Evolutionary conservation across 2,329 filamentous ascomycete genomes (phyloP).

Genomic region (Sporothrix luriei): DNA sequence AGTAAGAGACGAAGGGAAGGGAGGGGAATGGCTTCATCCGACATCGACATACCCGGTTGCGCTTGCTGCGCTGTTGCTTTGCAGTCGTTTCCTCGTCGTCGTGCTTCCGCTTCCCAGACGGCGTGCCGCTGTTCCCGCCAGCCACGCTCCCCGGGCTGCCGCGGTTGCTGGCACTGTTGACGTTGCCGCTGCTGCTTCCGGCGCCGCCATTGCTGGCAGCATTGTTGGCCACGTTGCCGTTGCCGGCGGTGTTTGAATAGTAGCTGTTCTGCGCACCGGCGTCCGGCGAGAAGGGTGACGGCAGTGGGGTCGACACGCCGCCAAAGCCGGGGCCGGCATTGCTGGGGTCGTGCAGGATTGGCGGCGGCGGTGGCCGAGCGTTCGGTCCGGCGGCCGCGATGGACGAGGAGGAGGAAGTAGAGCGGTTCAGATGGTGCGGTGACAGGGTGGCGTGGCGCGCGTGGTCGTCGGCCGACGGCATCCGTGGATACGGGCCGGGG

Average conservation of each 20-base stretch:
- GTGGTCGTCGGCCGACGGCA: slow-evolving; percentile 22
- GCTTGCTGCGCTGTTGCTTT: slow-evolving; percentile 62
- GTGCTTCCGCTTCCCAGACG: slow-evolving; percentile 44
- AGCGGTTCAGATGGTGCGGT: slow-evolving; percentile 38
- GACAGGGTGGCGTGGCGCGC: slow-evolving; percentile 34
- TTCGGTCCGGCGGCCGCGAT: neutral
- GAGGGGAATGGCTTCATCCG: too few relatives aligned
- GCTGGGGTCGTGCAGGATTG: neutral
- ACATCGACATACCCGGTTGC: slow-evolving; percentile 56
- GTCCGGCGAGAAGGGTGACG: slow-evolving; percentile 32
- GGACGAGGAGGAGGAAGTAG: neutral
- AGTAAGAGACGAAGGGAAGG: neutral
- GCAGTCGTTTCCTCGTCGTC: slow-evolving; percentile 47
- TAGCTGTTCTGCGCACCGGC: slow-evolving; percentile 7
- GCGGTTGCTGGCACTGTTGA: neutral
- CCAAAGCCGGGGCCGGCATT: neutral
- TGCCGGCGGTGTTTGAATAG: neutral
- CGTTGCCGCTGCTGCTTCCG: neutral
- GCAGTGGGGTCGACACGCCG: slow-evolving; percentile 20
- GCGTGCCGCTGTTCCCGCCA: neutral
- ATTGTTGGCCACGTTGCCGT: slow-evolving; percentile 25
- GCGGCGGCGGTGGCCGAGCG: neutral
- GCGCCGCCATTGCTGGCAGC: slow-evolving; percentile 29
- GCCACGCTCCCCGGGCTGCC: slow-evolving; percentile 9
- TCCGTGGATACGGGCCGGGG: slow-evolving; percentile 14